These are phyloP conservation scores for Parachlorella kessleri DNA, from an alignment of 139 green algal species.

Conservation along the genomic window DNA sequence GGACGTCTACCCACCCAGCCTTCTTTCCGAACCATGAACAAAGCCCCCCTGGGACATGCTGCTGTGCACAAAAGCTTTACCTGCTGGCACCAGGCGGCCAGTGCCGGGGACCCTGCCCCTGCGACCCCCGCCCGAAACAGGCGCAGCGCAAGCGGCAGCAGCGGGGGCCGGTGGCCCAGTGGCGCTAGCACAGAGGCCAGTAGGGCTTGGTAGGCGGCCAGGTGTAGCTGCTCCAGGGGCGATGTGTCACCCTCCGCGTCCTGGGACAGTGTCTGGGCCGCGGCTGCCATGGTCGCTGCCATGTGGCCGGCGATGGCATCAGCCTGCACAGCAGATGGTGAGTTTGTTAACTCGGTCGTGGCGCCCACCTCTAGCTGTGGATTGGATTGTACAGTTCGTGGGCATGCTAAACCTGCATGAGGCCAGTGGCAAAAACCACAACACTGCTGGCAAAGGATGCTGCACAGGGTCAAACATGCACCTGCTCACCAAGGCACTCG, in stretches of 20 bases:
- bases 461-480: not conserved
- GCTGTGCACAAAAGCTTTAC: too few species aligned
- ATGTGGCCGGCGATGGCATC: constrained; percentile 54
- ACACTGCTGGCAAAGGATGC: not conserved
- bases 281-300: constrained; percentile 32
- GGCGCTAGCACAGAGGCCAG: constrained; percentile 58
- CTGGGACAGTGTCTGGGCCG: constrained; percentile 6
- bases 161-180: constrained; percentile 38
- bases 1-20: too few species aligned
- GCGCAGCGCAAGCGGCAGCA: constrained; percentile 48
- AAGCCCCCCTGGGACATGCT: too few species aligned
- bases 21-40: too few species aligned
- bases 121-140: constrained; percentile 32
- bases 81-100: constrained; percentile 21
- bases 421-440: not conserved
- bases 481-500: not conserved
- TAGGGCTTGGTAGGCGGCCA: constrained; percentile 50
- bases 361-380: too few species aligned
- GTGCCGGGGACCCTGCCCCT: not conserved
- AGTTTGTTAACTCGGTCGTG: not conserved
- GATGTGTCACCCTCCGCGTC: constrained; percentile 19
- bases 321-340: not conserved
- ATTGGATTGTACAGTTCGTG: too few species aligned
- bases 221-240: constrained; percentile 22
- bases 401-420: not conserved